Conservation (phyloP, 2,329 filamentous ascomycete species). For the Paracoccidioides brasiliensis region DNA sequence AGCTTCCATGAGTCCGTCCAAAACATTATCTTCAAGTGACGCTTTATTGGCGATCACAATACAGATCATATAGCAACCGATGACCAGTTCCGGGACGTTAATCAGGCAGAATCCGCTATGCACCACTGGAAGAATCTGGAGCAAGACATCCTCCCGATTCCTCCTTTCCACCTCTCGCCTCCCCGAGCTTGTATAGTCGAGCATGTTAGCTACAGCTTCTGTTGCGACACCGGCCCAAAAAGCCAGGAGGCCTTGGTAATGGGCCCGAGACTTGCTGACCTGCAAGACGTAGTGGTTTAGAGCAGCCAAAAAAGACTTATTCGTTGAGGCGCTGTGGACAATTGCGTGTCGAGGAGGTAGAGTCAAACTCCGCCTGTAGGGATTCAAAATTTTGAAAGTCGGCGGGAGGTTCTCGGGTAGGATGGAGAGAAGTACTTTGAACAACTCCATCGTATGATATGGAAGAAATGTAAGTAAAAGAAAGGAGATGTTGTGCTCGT, state of each 20-base stretch:
- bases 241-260: conserved; percentile 64
- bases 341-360: conserved; percentile 68
- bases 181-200: conserved; percentile 66
- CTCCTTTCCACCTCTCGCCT: conserved; percentile 62
- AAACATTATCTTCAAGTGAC: conserved; percentile 59
- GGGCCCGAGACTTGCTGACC: conserved; percentile 55
- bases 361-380: conserved; percentile 67
- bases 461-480: conserved; percentile 80
- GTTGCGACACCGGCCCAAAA: conserved; percentile 88
- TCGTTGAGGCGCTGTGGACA: conserved; percentile 70
- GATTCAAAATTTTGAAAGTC: conserved; percentile 70
- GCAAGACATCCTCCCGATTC: conserved; percentile 63
- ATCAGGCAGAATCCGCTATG: conserved; percentile 65
- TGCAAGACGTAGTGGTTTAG: conserved; percentile 70
- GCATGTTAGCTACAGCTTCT: conserved; percentile 69
- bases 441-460: conserved; percentile 76
- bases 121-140: conserved; percentile 56
- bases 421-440: conserved; percentile 76
- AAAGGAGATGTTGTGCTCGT: conserved; percentile 73
- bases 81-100: conserved; percentile 62
- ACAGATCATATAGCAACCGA: conserved; percentile 84
- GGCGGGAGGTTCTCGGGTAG: conserved; percentile 59
- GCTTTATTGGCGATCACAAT: conserved; percentile 76
- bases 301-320: conserved; percentile 58
- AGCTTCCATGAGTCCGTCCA: conserved; percentile 85